Conservation (phyloP, 352 stramenopile species). For the Phytophthora hibernalis region DNA sequence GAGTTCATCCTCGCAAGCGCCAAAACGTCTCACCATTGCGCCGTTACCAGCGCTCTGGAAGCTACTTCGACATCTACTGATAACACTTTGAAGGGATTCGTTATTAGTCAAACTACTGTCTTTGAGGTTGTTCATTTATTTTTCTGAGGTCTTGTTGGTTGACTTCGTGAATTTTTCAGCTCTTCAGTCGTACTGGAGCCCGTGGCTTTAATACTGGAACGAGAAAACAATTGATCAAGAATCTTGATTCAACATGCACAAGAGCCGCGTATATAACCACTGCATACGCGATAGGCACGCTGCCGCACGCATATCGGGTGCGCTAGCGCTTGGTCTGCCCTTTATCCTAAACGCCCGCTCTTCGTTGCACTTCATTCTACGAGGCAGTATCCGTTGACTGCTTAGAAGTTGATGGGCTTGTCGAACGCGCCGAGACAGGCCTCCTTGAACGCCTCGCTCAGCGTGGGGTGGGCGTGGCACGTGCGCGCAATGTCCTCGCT, state of each 20-base stretch:
- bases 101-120: constrained; percentile 26
- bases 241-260: constrained; percentile 12
- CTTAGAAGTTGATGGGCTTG: constrained; percentile 99
- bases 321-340: constrained; percentile 8
- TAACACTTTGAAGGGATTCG: constrained; percentile 59
- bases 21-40: constrained; percentile 43
- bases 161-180: too few relatives aligned
- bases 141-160: too few relatives aligned
- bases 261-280: constrained; percentile 38
- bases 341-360: constrained; percentile 18
- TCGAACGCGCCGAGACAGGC: constrained; percentile 97
- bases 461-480: constrained; percentile 97
- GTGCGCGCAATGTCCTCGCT: constrained; percentile 99
- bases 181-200: too few relatives aligned
- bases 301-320: constrained; percentile 3
- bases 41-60: constrained; percentile 30
- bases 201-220: too few relatives aligned
- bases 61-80: constrained; percentile 45
- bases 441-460: constrained; percentile 99
- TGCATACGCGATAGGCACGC: constrained; percentile 34
- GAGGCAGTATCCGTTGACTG: not conserved
- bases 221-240: too few relatives aligned
- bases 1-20: not conserved
- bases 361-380: constrained; percentile 14
- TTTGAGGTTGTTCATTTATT: too few relatives aligned